Evolutionary conservation across 2,329 filamentous ascomycete species (phyloP).

Genomic region (Knufia fluminis): DNA sequence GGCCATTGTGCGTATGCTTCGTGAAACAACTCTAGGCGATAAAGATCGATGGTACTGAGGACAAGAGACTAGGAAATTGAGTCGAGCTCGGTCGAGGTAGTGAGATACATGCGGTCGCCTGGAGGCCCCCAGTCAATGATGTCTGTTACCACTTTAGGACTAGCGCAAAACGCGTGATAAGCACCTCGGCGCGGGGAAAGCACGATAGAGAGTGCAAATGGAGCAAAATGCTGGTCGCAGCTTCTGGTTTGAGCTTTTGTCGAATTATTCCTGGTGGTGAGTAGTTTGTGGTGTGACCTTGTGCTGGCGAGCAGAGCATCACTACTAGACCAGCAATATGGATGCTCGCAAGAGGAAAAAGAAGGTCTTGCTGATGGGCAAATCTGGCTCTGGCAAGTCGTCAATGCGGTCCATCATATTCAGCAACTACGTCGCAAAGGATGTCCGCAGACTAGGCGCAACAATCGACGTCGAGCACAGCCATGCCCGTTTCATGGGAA

Average conservation of each 20-base stretch:
- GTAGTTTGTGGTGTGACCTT: too few species aligned
- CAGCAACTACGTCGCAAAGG: conserved; percentile 95
- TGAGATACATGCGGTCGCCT: not conserved
- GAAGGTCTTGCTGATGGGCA: conserved; percentile 84
- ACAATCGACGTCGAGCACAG: conserved; percentile 98
- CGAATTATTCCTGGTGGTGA: too few species aligned
- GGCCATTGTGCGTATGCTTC: not conserved
- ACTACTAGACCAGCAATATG: conserved; percentile 25
- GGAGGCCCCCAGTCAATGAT: conserved; percentile 2
- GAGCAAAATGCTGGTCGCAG: not conserved
- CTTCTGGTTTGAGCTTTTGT: not conserved
- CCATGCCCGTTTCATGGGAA: conserved; percentile 97
- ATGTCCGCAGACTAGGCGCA: conserved; percentile 82
- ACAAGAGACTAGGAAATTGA: too few species aligned
- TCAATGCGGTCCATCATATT: conserved; percentile 99
- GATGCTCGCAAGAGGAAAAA: conserved; percentile 59
- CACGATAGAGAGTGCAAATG: not conserved
- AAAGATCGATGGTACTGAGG: too few species aligned
- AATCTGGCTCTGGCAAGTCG: conserved; percentile 93
- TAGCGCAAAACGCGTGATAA: conserved; percentile 7
- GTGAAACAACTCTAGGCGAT: too few species aligned
- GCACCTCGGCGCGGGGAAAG: conserved; percentile 6
- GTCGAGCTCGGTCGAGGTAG: not conserved
- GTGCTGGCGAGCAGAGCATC: too few species aligned
- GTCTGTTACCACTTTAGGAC: not conserved